A percentile compares a stretch with the other conserved stretches of the same genome.
phyloP scores from a whole-genome alignment of 805 yeast genomes.

The Candida sanyiensis region DNA sequence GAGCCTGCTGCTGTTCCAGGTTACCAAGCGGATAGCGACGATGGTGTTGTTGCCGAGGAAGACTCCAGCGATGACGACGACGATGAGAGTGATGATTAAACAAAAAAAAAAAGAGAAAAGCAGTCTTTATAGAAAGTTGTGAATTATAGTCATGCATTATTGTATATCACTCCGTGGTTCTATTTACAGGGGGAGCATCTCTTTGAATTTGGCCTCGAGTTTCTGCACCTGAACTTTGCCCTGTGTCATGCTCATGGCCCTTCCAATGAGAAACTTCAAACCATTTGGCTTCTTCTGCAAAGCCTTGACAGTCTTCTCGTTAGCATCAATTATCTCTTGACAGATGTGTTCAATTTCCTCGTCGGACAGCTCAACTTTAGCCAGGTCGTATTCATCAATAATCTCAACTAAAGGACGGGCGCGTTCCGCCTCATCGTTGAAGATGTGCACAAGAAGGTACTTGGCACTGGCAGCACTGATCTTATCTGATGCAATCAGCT shows the following conservation, averaged over 20 bases:
- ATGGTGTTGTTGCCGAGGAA: slow-evolving; percentile 23
- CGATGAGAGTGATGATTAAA: slow-evolving; percentile 23
- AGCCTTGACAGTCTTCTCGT: slow-evolving; percentile 50
- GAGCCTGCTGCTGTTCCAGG: slow-evolving; percentile 17
- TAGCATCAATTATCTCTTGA: slow-evolving; percentile 32
- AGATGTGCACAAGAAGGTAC: slow-evolving; percentile 53
- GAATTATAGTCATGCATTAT: slow-evolving; percentile 1
- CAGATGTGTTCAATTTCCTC: slow-evolving; percentile 28
- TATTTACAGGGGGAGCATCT: slow-evolving; percentile 14
- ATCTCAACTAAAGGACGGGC: slow-evolving; percentile 34
- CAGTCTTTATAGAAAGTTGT: not conserved
- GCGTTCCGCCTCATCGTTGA: slow-evolving; percentile 42
- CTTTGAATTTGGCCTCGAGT: slow-evolving; percentile 32
- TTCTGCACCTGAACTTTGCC: slow-evolving; percentile 44
- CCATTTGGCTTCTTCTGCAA: slow-evolving; percentile 53
- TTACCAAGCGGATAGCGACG: slow-evolving; percentile 17
- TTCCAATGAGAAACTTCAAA: slow-evolving; percentile 75
- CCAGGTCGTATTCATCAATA: slow-evolving; percentile 50
- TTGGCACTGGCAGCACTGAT: slow-evolving; percentile 69
- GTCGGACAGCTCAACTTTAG: slow-evolving; percentile 32
- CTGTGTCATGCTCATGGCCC: slow-evolving; percentile 73
- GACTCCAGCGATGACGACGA: slow-evolving; percentile 25
- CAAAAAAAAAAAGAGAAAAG: not conserved
- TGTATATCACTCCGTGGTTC: not conserved
- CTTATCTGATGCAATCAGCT: slow-evolving; percentile 35